Evolutionary conservation across 2,329 filamentous ascomycete genomes (phyloP), one percentile per base, ranked within the genome.

Genomic region (Scedosporium aurantiacum): DNA sequence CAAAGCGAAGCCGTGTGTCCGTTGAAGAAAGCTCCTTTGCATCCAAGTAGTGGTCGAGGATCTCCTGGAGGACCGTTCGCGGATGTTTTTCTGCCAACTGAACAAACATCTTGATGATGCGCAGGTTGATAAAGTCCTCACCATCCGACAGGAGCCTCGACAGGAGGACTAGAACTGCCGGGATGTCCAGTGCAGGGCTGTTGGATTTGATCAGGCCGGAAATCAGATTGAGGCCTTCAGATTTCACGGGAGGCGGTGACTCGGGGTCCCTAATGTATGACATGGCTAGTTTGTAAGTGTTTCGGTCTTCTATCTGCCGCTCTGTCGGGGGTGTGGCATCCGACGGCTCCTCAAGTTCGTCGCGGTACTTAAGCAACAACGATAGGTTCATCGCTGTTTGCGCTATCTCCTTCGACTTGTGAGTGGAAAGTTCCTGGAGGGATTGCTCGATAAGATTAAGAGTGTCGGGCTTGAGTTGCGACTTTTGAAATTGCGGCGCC

Each of bases 41-140:
- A 67, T 91, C 88, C 18, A 88, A 72, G 65, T 90, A 91, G 50
- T 83, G 80, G 25, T 89, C 86, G 0, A 87, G 73, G 0, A 91
- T 73, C 66, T 89, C 86, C 23, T 76, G 78, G 3, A 82, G 74
- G 0, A 85, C 84, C 0, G 86, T 81, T 50, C 79, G 81, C 0
- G 87, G 85, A 58, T 89, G 86, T 61, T 76, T 79, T 64, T 78
- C 73, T 0, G 86, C 81, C 10, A 91, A 72, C 25, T 83, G 80
- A 0, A 82, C 80, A 63, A 89, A 83, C 1, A 86, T 78, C 64
- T 83, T 84, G 63, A 91, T 82, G 16, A 84, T 82, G n/a, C 83
- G 80, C 2, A 87, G 75, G 66, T 88, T 87, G 63, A 90, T 85
- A 68, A 87, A 91, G 61, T 89, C 86, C 61, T 91, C 88, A 5